Evolutionary conservation across 2,329 filamentous ascomycete species (phyloP).

Genomic region (Arthrocladium fulminans): DNA sequence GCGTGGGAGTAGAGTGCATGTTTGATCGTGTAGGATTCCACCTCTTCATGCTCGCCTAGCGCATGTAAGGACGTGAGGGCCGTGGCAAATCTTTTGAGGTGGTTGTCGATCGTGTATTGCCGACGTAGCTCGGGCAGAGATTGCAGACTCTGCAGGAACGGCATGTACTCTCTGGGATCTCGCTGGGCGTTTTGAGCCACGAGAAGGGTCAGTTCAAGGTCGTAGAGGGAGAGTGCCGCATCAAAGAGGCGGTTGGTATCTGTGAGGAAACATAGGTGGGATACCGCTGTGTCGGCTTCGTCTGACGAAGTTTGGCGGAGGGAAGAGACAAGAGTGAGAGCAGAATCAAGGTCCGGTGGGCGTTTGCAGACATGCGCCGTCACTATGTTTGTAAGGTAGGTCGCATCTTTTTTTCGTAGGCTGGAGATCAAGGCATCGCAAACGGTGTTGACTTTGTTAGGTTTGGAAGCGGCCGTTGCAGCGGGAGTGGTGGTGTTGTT

Average conservation of each 20-base stretch:
- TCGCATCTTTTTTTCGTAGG: slow-evolving; percentile 45
- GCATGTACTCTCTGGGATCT: slow-evolving; percentile 89
- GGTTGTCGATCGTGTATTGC: slow-evolving; percentile 78
- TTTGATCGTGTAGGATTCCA: slow-evolving; percentile 67
- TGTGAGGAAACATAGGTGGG: slow-evolving; percentile 95
- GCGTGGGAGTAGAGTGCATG: slow-evolving; percentile 71
- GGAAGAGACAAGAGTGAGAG: slow-evolving; percentile 66
- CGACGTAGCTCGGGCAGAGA: slow-evolving; percentile 61
- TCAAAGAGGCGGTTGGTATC: slow-evolving; percentile 91
- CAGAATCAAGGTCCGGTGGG: slow-evolving; percentile 81
- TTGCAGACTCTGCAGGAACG: slow-evolving; percentile 83
- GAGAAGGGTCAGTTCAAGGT: slow-evolving; percentile 78
- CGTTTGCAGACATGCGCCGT: slow-evolving; percentile 91
- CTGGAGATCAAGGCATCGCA: slow-evolving; percentile 73
- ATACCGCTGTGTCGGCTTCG: slow-evolving; percentile 77
- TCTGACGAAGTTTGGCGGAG: slow-evolving; percentile 48
- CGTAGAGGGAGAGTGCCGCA: slow-evolving; percentile 79
- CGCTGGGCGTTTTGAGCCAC: slow-evolving; percentile 94
- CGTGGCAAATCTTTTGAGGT: slow-evolving; percentile 67
- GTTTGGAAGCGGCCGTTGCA: slow-evolving; percentile 9
- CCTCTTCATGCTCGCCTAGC: slow-evolving; percentile 65
- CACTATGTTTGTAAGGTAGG: slow-evolving; percentile 80
- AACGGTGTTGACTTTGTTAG: slow-evolving; percentile 70
- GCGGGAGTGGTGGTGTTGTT: slow-evolving; percentile 21
- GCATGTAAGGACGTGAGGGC: slow-evolving; percentile 68